Evolutionary conservation across 768 basidiomycete genomes (phyloP).

Genomic region (Pholiota molesta): DNA sequence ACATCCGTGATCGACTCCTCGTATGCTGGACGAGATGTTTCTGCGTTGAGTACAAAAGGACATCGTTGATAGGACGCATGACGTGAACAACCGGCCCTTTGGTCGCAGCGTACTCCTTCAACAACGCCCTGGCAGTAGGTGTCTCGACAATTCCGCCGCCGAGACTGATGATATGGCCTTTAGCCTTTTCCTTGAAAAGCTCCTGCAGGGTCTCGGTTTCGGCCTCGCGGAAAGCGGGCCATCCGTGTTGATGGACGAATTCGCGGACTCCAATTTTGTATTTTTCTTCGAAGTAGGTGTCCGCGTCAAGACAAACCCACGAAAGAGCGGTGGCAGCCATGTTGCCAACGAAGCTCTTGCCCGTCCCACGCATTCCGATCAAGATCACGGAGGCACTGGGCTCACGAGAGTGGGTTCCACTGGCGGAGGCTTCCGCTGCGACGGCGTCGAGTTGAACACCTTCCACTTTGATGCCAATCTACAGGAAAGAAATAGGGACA

Average conservation of each 20-base stretch:
- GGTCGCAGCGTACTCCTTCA: slow-evolving; percentile 63
- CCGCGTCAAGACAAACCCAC: slow-evolving; percentile 82
- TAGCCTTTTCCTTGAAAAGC: slow-evolving; percentile 59
- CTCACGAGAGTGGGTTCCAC: slow-evolving; percentile 35
- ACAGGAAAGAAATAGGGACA: slow-evolving; percentile 9
- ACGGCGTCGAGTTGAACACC: slow-evolving; percentile 73
- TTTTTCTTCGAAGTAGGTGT: slow-evolving; percentile 71
- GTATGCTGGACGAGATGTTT: slow-evolving; percentile 83
- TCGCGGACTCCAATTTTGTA: slow-evolving; percentile 64
- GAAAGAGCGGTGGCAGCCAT: slow-evolving; percentile 74
- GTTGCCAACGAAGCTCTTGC: slow-evolving; percentile 87
- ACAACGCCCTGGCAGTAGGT: slow-evolving; percentile 66
- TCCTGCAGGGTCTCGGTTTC: slow-evolving; percentile 74
- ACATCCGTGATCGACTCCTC: slow-evolving; percentile 88
- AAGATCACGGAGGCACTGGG: slow-evolving; percentile 67
- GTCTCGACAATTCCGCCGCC: slow-evolving; percentile 97
- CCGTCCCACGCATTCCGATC: slow-evolving; percentile 96
- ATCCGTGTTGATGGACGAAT: slow-evolving; percentile 83
- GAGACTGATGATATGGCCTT: slow-evolving; percentile 79
- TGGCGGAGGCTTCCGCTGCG: slow-evolving; percentile 44
- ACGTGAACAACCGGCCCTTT: slow-evolving; percentile 85
- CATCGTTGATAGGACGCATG: slow-evolving; percentile 76
- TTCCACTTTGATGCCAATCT: slow-evolving; percentile 89
- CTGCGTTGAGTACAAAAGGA: slow-evolving; percentile 79
- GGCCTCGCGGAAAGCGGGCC: slow-evolving; percentile 86